Evolutionary conservation across 257 asterid species (phyloP).

Genomic region (Verbascum thapsus): DNA sequence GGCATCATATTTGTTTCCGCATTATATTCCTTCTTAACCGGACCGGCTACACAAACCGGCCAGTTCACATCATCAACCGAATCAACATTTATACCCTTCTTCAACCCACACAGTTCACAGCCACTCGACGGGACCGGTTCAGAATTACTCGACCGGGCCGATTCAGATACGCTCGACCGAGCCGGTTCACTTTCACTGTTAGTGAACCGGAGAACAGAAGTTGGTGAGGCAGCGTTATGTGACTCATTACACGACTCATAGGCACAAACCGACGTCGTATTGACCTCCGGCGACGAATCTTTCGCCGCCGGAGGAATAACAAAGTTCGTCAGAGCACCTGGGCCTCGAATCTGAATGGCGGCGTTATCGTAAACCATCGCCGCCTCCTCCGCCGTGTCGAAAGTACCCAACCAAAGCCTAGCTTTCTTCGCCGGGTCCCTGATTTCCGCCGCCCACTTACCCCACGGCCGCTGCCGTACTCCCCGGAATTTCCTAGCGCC

Average conservation of each 20-base stretch:
- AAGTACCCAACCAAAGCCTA: constrained; percentile 74
- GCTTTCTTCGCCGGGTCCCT: constrained; percentile 55
- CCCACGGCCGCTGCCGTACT: constrained; percentile 78
- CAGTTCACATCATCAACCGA: constrained; percentile 5
- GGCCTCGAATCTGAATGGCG: constrained; percentile 66
- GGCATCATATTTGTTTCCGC: constrained; percentile 8
- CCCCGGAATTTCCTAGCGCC: constrained; percentile 58
- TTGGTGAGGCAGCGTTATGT: constrained; percentile 49
- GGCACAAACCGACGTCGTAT: constrained; percentile 40
- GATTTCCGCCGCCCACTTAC: constrained; percentile 77
- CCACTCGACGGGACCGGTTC: too few species aligned
- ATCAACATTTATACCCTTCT: too few species aligned
- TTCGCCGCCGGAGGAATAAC: constrained; percentile 25
- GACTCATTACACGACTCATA: constrained; percentile 75
- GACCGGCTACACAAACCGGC: constrained; percentile 17
- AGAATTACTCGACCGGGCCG: too few species aligned
- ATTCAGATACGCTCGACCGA: too few species aligned
- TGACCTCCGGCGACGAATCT: constrained; percentile 26
- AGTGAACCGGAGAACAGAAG: constrained; percentile 57
- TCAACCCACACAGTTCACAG: too few species aligned
- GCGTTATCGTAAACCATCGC: constrained; percentile 80
- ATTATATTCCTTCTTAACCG: constrained; percentile 9
- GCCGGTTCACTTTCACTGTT: constrained; percentile 39
- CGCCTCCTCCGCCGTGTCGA: constrained; percentile 75
- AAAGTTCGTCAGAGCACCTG: constrained; percentile 68